Evolutionary conservation across 2,329 filamentous ascomycete genomes (phyloP).

Genomic region (Diplodia seriata): DNA sequence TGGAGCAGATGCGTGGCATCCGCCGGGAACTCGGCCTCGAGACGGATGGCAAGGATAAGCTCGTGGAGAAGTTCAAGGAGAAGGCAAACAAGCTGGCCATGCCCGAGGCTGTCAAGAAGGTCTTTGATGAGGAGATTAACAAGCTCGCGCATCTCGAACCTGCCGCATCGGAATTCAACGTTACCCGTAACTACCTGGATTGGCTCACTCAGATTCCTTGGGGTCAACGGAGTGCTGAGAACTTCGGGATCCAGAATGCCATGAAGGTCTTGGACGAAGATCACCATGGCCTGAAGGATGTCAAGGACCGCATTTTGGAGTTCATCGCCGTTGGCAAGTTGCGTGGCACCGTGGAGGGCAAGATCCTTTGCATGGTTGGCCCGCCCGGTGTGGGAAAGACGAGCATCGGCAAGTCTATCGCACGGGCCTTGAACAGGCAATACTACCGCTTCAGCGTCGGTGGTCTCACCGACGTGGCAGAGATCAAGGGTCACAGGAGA

Average conservation of each 20-base stretch:
- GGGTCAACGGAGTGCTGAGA: slow-evolving; percentile 94
- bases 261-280: slow-evolving; percentile 92
- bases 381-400: slow-evolving; percentile 98
- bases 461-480: slow-evolving; percentile 93
- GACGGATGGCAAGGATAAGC: slow-evolving; percentile 96
- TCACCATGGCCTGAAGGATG: slow-evolving; percentile 95
- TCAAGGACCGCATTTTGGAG: slow-evolving; percentile 97
- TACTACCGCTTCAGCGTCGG: slow-evolving; percentile 99
- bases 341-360: slow-evolving; percentile 94
- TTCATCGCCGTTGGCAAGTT: slow-evolving; percentile 99
- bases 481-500: slow-evolving; percentile 96
- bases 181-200: slow-evolving; percentile 96
- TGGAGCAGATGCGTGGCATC: slow-evolving; percentile 99
- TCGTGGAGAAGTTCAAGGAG: slow-evolving; percentile 96
- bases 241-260: slow-evolving; percentile 93
- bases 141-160: slow-evolving; percentile 95
- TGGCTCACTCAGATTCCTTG: slow-evolving; percentile 99
- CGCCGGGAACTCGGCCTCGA: slow-evolving; percentile 94
- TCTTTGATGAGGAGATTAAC: slow-evolving; percentile 97
- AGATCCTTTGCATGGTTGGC: slow-evolving; percentile 97
- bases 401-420: slow-evolving; percentile 98
- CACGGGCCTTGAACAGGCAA: slow-evolving; percentile 88
- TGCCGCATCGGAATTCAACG: slow-evolving; percentile 96
- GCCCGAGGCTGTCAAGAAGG: slow-evolving; percentile 95
- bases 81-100: slow-evolving; percentile 93